Percentiles rank a stretch among this genome's conserved stretches.
These are phyloP conservation scores for Ophiostoma triangulosporum DNA, from an alignment of 2,329 filamentous ascomycete genomes.

Conservation along the genomic window DNA sequence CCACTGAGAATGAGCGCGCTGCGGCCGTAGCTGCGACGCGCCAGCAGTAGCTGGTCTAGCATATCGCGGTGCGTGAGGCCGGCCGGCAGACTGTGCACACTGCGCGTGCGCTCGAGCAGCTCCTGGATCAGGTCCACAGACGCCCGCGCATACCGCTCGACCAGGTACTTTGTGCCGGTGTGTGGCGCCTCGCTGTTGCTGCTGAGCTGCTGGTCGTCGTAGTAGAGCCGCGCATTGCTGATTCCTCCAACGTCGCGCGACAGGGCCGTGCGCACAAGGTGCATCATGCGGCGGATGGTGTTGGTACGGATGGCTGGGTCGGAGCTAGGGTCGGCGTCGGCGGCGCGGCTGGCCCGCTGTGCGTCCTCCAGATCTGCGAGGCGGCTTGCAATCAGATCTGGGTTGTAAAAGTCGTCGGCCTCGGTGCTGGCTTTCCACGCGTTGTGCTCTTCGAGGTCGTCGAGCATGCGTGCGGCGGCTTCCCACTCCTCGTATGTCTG, in stretches of 20 bases:
- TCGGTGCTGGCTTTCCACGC: neutral
- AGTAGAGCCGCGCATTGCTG: conserved; percentile 67
- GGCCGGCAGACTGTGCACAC: conserved; percentile 32
- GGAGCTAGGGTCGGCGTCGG: neutral
- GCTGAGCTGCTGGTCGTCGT: conserved; percentile 42
- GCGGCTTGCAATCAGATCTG: conserved; percentile 49
- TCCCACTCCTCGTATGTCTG: conserved; percentile 60
- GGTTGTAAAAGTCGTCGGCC: conserved; percentile 42
- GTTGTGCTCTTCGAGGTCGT: conserved; percentile 55
- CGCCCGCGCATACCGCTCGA: conserved; percentile 76
- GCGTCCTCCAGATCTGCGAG: conserved; percentile 63
- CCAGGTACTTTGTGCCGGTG: conserved; percentile 72
- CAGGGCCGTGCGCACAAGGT: conserved; percentile 65
- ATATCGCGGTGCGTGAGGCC: conserved; percentile 44
- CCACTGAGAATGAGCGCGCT: conserved; percentile 74
- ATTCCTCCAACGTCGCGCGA: conserved; percentile 75
- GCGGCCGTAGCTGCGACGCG: conserved; percentile 71
- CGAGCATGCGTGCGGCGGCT: conserved; percentile 60
- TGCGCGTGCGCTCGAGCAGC: conserved; percentile 44
- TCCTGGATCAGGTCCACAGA: conserved; percentile 60
- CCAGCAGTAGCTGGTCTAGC: conserved; percentile 55
- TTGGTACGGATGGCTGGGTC: neutral
- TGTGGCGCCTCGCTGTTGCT: conserved; percentile 27
- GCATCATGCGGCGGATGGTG: conserved; percentile 50
- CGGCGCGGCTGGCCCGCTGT: conserved; percentile 24